Evolutionary conservation across 768 basidiomycete genomes (phyloP), one percentile per base, ranked within the genome.

Genomic region (Cystobasidium onofrii): DNA sequence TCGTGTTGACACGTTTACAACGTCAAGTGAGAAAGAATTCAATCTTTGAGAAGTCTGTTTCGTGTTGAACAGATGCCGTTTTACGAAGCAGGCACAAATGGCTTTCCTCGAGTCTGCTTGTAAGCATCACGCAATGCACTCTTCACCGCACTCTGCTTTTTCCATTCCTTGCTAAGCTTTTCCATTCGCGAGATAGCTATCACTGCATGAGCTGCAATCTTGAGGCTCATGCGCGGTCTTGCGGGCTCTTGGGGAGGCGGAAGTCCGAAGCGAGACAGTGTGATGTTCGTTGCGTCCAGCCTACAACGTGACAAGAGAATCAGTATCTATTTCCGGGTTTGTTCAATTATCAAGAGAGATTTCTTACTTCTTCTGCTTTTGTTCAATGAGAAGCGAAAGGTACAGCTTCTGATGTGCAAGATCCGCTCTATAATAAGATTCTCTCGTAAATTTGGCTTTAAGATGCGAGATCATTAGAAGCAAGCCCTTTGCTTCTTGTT

Each of bases 381-480:
- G 62, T 15, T 12, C 27, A 29, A 77, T 46, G 20, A 94, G 83
- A 1, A 87, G 82, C 10, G 93, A 83, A 13, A 98, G 84, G 80
- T 97, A 97, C 60, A 85, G 83, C 80, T 99, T 99, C 83, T 98
- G 96, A 78, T 92, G 88, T 18, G 85, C 84, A 55, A 97, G 84
- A 77, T 88, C 88, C 73, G 84, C 84, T 39, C 95, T 86, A 84
- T 96, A 86, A 0, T 85, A 84, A 12, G 88, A 86, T 82, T 99
- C 96, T 29, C 95, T 86, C 1, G 87, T 89, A 81, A 88, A 94
- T 79, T 91, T 92, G 69, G 90, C 89, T 80, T 98, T 95, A 77
- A 98, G 84, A 81, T 96, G 97, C 50, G 85, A 86, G 73, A 96
- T 92, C 80, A 96, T 92, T 9, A 91, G 86, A 62, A 98, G 87